Percentiles rank a stretch among this genome's conserved stretches.
These are phyloP conservation scores for Usnea hakonensis DNA, from an alignment of 495 filamentous ascomycete genomes.

Conservation along the genomic window DNA sequence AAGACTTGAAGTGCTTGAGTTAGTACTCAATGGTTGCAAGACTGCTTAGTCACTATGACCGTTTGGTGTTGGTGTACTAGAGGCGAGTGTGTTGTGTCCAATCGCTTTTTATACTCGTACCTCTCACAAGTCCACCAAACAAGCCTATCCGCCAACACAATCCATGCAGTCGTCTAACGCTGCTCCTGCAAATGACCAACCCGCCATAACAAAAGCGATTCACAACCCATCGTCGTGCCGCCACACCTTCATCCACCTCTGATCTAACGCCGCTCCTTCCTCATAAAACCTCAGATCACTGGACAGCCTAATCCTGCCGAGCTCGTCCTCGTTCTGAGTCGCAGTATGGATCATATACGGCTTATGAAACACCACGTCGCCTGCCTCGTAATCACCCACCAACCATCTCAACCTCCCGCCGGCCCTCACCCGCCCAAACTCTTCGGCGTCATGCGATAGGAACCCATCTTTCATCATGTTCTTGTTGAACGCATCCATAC, in stretches of 20 bases:
- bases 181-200: no score
- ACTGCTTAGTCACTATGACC: no score
- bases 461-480: conserved; percentile 50
- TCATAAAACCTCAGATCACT: conserved; percentile 41
- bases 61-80: no score
- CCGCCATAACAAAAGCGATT: no score
- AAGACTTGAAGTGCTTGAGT: no score
- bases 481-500: conserved; percentile 46
- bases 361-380: conserved; percentile 50
- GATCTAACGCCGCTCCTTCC: conserved; percentile 16
- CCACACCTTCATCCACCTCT: conserved; percentile 28
- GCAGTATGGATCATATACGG: conserved; percentile 45
- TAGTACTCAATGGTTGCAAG: no score
- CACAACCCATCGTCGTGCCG: conserved; percentile 25
- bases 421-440: conserved; percentile 13
- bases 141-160: no score
- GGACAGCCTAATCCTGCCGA: conserved; percentile 40
- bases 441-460: conserved; percentile 32
- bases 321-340: conserved; percentile 40
- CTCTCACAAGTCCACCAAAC: no score
- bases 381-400: conserved; percentile 39
- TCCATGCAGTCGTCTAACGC: no score
- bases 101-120: no score
- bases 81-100: no score
- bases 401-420: conserved; percentile 31